Evolutionary conservation across 2,329 filamentous ascomycete genomes (phyloP).

Genomic region (Verticillium tricorpus): DNA sequence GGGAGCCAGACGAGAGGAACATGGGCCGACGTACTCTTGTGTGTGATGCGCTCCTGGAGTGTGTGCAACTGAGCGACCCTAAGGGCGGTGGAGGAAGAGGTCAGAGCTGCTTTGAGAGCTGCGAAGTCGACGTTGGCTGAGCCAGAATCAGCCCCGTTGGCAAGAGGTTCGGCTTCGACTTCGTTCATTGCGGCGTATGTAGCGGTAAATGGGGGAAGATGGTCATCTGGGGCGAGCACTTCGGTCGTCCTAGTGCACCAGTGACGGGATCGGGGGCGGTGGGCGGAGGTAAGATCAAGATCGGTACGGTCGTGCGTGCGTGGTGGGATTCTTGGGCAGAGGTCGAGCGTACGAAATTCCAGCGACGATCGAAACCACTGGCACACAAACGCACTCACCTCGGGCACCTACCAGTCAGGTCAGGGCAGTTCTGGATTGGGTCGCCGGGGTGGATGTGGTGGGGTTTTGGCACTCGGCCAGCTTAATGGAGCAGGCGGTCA

Average conservation of each 20-base stretch:
- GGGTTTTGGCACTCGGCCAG: background rate
- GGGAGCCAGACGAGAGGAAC: background rate
- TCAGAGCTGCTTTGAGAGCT: slow-evolving; percentile 44
- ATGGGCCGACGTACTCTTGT: slow-evolving; percentile 43
- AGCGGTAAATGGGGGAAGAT: slow-evolving; percentile 18
- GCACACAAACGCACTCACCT: background rate
- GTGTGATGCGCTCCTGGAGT: slow-evolving; percentile 52
- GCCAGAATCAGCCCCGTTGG: slow-evolving; percentile 26
- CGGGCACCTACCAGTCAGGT: background rate
- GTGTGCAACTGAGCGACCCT: slow-evolving; percentile 50
- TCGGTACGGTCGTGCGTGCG: background rate
- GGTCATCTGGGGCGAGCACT: background rate
- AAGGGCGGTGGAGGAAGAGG: slow-evolving; percentile 56
- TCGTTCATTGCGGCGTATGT: slow-evolving; percentile 7
- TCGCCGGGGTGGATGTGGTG: background rate
- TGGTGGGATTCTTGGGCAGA: background rate
- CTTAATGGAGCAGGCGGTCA: background rate
- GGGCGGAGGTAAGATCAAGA: background rate
- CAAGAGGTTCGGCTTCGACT: slow-evolving; percentile 43
- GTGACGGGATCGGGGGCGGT: background rate
- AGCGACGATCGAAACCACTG: background rate
- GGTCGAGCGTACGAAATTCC: background rate
- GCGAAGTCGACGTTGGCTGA: slow-evolving; percentile 43
- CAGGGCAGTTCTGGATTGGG: background rate
- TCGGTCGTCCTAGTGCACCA: background rate